A percentile compares a stretch with the other conserved stretches of the same genome.
phyloP scores from a whole-genome alignment of 306 rosid species.

The Prunus campanulata region DNA sequence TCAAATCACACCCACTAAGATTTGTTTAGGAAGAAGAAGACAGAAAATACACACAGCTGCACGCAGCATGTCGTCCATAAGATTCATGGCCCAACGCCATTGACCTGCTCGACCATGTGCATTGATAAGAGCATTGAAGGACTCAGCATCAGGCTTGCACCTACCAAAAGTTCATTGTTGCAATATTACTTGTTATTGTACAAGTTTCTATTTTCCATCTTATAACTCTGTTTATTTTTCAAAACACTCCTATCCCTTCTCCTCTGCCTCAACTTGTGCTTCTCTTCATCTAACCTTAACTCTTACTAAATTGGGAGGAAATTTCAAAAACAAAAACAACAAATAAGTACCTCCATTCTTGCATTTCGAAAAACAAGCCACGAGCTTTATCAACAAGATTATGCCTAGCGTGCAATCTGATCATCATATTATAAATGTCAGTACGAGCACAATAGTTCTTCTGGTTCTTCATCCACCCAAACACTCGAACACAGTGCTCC shows the following conservation, averaged over 20 bases:
- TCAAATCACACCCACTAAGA: constrained; percentile 48
- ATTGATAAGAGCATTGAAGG: constrained; percentile 80
- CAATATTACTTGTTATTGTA: background rate
- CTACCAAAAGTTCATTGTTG: constrained; percentile 31
- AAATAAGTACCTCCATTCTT: constrained; percentile 65
- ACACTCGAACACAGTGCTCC: constrained; percentile 65
- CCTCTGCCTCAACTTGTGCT: background rate
- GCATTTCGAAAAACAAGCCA: constrained; percentile 97
- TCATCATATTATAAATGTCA: constrained; percentile 88
- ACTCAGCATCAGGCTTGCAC: constrained; percentile 95
- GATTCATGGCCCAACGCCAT: constrained; percentile 96
- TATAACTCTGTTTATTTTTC: background rate
- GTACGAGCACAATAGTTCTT: constrained; percentile 77
- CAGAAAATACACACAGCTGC: constrained; percentile 93
- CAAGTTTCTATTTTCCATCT: background rate
- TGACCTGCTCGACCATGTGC: constrained; percentile 94
- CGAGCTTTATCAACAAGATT: constrained; percentile 79
- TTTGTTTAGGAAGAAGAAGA: constrained; percentile 57
- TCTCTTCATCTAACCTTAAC: background rate
- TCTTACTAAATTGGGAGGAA: background rate
- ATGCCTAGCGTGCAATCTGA: constrained; percentile 81
- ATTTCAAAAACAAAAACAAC: background rate
- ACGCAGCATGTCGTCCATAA: constrained; percentile 95
- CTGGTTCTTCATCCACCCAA: constrained; percentile 83
- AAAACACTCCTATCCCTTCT: background rate